Percentiles rank a stretch among this genome's conserved stretches.
Conservation (phyloP, 257 asterid species). For the Gentiana straminea region DNA sequence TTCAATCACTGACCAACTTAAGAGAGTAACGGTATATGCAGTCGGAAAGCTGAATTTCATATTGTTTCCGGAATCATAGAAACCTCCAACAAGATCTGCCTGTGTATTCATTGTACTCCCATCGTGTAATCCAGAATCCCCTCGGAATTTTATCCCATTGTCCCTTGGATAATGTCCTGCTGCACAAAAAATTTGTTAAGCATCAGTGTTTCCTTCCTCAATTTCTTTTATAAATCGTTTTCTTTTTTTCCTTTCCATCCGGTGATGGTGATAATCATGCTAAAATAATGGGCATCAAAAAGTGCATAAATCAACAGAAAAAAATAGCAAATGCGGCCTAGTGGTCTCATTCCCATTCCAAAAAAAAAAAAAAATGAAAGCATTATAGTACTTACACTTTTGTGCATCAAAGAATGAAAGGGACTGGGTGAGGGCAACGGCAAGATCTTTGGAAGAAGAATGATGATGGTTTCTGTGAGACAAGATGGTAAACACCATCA, state of each 20-base stretch:
- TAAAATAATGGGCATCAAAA: too few relatives aligned
- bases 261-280: too few relatives aligned
- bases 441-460: constrained; percentile 17
- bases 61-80: constrained; percentile 54
- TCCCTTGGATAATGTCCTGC: constrained; percentile 30
- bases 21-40: constrained; percentile 42
- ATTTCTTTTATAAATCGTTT: too few relatives aligned
- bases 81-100: constrained; percentile 53
- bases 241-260: too few relatives aligned
- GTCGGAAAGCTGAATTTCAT: constrained; percentile 45
- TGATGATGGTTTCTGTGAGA: constrained; percentile 18
- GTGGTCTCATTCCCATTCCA: too few relatives aligned
- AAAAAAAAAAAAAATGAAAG: too few relatives aligned
- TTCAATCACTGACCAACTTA: constrained; percentile 58
- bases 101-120: constrained; percentile 15
- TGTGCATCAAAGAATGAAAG: constrained; percentile 59
- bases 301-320: too few relatives aligned
- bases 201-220: too few relatives aligned
- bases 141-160: constrained; percentile 24
- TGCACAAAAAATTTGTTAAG: constrained; percentile 8
- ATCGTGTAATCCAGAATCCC: constrained; percentile 42
- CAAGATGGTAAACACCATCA: constrained; percentile 23
- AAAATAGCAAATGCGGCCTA: too few relatives aligned
- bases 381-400: constrained; percentile 19
- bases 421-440: constrained; percentile 33